phyloP scores from a whole-genome alignment of 805 yeast genomes.

The Metschnikowia gruessii region DNA sequence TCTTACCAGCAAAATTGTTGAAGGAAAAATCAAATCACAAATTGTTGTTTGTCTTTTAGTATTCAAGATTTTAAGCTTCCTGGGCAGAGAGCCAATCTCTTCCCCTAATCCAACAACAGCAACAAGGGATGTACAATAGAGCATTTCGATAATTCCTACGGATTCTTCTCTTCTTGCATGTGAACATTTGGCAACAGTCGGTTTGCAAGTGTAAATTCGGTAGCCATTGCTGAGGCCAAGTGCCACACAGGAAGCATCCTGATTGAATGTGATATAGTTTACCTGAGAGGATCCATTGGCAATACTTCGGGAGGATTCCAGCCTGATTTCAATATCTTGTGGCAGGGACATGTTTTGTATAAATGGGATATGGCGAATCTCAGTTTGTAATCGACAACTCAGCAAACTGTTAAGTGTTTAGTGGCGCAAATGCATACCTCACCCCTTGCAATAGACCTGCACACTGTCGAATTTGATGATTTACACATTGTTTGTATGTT shows the following conservation, averaged over 20 bases:
- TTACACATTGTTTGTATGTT: neutral
- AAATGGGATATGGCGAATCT: constrained; percentile 6
- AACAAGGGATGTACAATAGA: constrained; percentile 80
- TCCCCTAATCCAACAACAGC: constrained; percentile 82
- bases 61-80: constrained; percentile 78
- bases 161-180: constrained; percentile 45
- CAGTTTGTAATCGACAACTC: neutral
- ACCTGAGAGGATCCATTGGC: constrained; percentile 19
- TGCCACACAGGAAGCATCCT: constrained; percentile 80
- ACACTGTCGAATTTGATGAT: neutral
- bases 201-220: constrained; percentile 82
- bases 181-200: constrained; percentile 55
- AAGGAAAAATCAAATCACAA: constrained; percentile 43
- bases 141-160: constrained; percentile 79
- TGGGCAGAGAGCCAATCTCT: constrained; percentile 67
- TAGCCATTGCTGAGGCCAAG: constrained; percentile 65
- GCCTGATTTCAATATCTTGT: constrained; percentile 5
- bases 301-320: constrained; percentile 3
- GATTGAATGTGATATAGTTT: constrained; percentile 65
- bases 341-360: constrained; percentile 6
- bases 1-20: constrained; percentile 39
- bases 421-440: constrained; percentile 1
- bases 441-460: neutral
- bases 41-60: constrained; percentile 60
- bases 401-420: neutral